Evolutionary conservation across 2,329 filamentous ascomycete genomes (phyloP), one percentile per base, ranked within the genome.

Genomic region (Salinomyces thailandicus): DNA sequence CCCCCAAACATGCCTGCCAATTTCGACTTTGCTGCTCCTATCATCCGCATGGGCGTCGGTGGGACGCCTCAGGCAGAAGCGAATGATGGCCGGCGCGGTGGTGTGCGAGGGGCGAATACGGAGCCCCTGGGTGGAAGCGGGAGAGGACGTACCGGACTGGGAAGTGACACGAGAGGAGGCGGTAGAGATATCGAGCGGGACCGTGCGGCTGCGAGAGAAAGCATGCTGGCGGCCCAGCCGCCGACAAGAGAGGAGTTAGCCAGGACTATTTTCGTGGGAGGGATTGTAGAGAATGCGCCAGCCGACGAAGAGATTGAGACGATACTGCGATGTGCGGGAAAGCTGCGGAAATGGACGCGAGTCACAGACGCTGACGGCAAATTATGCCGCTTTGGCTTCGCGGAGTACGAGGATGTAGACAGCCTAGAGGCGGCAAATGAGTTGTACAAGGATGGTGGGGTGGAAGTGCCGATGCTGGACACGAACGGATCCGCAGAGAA

Each of bases 21-120:
- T 60, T 94, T 98, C 69, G 95, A 98, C 67, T 94, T 96, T 68
- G 93, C 84, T 54, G 91, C 91, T 22, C 87, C 89, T 38, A 86
- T 96, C 42, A 96, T 98, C 55, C 83, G 91, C 37, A 73, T 98
- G 31, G 91, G 89, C 28, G 89, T 86, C 1, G 74, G 79, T 3
- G 74, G 15, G 6, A 6, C 7, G 66, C 14, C 32, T 31, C 28
- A n/a, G 34, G 32, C 29, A 18, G 34, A 24, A 43, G 32, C n/a
- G 15, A 15, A 29, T 27, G 32, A 42, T 19, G 31, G 32, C 34
- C 7, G 27, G 18, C 18, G 36, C 33, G 35, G 22, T 13, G 35
- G 41, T 33, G 41, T 44, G 9, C 33, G 54, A 41, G 48, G 50
- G 35, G 60, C 59, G 42, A 60, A 61, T 26, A 57, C 61, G 34